These are phyloP conservation scores for Anthracocystis panici-leucophaei DNA, from an alignment of 1,284 basidiomycete species.

Conservation along the genomic window DNA sequence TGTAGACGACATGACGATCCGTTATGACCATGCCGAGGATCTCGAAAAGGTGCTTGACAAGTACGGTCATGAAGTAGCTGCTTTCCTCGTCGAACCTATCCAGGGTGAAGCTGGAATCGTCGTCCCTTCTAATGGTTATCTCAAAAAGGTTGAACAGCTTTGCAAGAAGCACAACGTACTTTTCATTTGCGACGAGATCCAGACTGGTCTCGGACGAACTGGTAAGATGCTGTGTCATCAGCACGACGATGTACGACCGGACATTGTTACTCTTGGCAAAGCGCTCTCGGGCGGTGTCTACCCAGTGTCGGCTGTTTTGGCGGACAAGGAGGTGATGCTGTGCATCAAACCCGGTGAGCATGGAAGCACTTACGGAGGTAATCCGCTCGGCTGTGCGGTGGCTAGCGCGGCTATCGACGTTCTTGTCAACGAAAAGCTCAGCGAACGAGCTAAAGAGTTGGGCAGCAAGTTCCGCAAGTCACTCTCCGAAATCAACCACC, in stretches of 20 bases:
- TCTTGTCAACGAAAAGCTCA: slow-evolving; percentile 85
- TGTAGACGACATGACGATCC: slow-evolving; percentile 62
- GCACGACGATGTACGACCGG: slow-evolving; percentile 84
- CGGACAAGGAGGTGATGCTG: slow-evolving; percentile 90
- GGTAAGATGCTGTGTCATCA: slow-evolving; percentile 76
- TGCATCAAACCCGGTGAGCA: slow-evolving; percentile 97
- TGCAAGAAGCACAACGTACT: slow-evolving; percentile 95
- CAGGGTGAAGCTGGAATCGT: slow-evolving; percentile 98
- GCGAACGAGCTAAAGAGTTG: slow-evolving; percentile 80
- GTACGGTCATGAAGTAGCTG: slow-evolving; percentile 86
- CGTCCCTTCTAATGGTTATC: slow-evolving; percentile 90
- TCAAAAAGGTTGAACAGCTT: slow-evolving; percentile 80
- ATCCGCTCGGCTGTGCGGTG: slow-evolving; percentile 94
- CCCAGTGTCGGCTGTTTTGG: slow-evolving; percentile 93
- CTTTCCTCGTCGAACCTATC: slow-evolving; percentile 95
- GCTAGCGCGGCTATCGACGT: slow-evolving; percentile 91
- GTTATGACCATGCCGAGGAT: slow-evolving; percentile 74
- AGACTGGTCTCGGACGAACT: slow-evolving; percentile 75
- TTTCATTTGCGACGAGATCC: slow-evolving; percentile 96
- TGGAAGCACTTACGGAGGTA: slow-evolving; percentile 85
- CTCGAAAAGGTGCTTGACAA: slow-evolving; percentile 83
- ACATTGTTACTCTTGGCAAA: slow-evolving; percentile 93
- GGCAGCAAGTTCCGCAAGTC: slow-evolving; percentile 79
- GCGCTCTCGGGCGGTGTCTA: slow-evolving; percentile 96
- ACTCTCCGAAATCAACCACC: slow-evolving; percentile 70